A percentile compares a stretch with the other conserved stretches of the same genome.
Conservation (phyloP, 2,329 filamentous ascomycete species). For the Hymenoscyphus scutula region DNA sequence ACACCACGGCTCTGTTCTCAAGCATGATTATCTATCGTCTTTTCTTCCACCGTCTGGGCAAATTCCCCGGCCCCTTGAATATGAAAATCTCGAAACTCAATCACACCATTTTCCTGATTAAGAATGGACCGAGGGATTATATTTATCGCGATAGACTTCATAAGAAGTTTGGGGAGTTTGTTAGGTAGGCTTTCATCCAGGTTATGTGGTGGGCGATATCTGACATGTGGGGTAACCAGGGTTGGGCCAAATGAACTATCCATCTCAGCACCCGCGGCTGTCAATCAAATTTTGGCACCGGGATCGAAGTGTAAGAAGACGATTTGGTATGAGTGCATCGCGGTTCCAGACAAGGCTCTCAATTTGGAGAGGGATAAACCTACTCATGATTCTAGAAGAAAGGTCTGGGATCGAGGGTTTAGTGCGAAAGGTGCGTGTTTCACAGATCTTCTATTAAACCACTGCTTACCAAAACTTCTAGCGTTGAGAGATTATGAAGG, state of each 20-base stretch:
- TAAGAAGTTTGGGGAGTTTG: conserved; percentile 28
- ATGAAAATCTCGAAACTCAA: conserved; percentile 27
- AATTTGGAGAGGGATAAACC: conserved; percentile 22
- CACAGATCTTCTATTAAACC: neutral
- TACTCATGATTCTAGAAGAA: conserved; percentile 27
- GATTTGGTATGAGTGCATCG: conserved; percentile 27
- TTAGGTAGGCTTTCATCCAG: conserved; percentile 14
- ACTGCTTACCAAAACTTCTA: conserved; percentile 1
- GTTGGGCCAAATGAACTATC: conserved; percentile 25
- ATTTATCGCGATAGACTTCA: conserved; percentile 15
- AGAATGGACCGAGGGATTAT: conserved; percentile 13
- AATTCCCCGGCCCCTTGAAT: conserved; percentile 31
- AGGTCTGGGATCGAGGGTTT: conserved; percentile 29
- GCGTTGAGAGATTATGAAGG: conserved; percentile 29
- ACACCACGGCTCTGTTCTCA: conserved; percentile 37
- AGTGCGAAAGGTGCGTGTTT: conserved; percentile 23
- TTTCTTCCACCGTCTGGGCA: conserved; percentile 41
- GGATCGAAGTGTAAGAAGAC: conserved; percentile 25
- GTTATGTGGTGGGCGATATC: neutral
- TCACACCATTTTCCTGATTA: conserved; percentile 18
- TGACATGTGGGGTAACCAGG: conserved; percentile 2
- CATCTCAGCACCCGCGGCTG: conserved; percentile 24
- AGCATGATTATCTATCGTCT: conserved; percentile 55
- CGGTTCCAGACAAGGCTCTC: conserved; percentile 10
- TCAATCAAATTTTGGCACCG: conserved; percentile 20